Base-by-base conservation (phyloP, 2,329 filamentous ascomycete genomes). In the Fusarium scirpi region DNA sequence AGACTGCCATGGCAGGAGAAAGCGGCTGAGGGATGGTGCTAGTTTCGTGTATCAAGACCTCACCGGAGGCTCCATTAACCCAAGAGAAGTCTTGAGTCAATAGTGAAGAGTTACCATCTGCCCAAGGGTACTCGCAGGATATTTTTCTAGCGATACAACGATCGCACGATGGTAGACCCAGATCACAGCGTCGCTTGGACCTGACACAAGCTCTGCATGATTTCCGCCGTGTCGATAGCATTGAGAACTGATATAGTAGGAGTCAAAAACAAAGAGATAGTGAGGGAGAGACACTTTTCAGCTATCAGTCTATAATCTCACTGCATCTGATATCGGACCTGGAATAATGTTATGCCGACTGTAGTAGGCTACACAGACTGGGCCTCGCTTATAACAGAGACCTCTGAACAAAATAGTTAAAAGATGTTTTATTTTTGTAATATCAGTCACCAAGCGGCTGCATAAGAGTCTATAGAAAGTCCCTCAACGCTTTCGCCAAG, bases 401-500 rank as follows among this genome's bases (percentile, higher is more conserved):
- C n/a, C n/a, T n/a, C n/a, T n/a, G n/a, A 27, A 27, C 25, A 27
- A 27, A 27, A 27, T 27, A 27, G 25, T 27, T 29, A 29, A 29
- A 5, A 29, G 10, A 29, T 29, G 30, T 16, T 32, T 32, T 6
- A 4, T 32, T 16, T 16, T 7, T 1, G 30, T 8, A 8, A 8
- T 5, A 32, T 13, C 7, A 8, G 30, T 15, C 30, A 1, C 7
- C 8, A 15, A 8, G 15, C 2, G 13, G 2, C 3, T 4, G 30
- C 2, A 8, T 8, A 8, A 16, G 7, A 8, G 7, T 3, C 16
- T 38, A 38, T 2, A n/a, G 16, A 7, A 38, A 38, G 5, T 38
- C 16, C 9, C 16, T 11, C 16, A 74, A 24, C 1, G 53, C 53
- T 8, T 67, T 73, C 0, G 72, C 67, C 2, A 74, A 40, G 0